phyloP scores from a whole-genome alignment of 495 filamentous ascomycete genomes.

The Evernia prunastri region DNA sequence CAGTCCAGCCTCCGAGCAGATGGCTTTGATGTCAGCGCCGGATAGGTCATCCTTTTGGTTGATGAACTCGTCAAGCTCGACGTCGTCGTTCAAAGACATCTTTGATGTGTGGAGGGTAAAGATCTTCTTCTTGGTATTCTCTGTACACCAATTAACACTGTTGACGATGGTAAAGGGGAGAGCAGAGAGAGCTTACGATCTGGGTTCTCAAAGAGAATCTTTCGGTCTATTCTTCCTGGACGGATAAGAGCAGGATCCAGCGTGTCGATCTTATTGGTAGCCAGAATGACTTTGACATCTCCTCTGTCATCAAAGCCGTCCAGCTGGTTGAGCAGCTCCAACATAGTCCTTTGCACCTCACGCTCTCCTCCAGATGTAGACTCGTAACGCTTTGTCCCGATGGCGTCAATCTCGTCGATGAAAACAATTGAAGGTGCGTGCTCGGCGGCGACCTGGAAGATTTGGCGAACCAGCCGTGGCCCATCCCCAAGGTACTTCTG shows the following conservation, averaged over 20 bases:
- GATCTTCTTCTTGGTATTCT: constrained; percentile 99
- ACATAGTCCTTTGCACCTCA: constrained; percentile 97
- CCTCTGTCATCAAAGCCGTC: constrained; percentile 98
- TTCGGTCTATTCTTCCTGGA: constrained; percentile 96
- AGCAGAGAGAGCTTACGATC: constrained; percentile 56
- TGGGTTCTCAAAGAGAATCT: constrained; percentile 98
- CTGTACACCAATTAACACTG: constrained; percentile 41
- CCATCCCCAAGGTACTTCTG: constrained; percentile 99
- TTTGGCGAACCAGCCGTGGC: constrained; percentile 86
- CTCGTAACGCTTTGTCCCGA: constrained; percentile 98
- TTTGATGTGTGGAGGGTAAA: constrained; percentile 99
- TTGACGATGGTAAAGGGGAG: neutral
- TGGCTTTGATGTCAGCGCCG: constrained; percentile 97
- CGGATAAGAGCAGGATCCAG: constrained; percentile 94
- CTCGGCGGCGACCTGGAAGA: constrained; percentile 96
- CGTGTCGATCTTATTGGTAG: constrained; percentile 99
- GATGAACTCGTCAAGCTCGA: constrained; percentile 98
- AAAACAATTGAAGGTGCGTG: constrained; percentile 97
- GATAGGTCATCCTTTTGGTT: constrained; percentile 97
- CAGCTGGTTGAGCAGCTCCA: constrained; percentile 96
- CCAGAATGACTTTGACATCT: constrained; percentile 99
- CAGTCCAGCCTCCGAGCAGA: constrained; percentile 93
- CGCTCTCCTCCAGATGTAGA: constrained; percentile 94
- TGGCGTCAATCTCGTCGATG: constrained; percentile 99
- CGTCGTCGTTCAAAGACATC: constrained; percentile 93